A percentile compares a stretch with the other conserved stretches of the same genome.
Evolutionary conservation across 495 filamentous ascomycete genomes (phyloP).

Genomic region (Penicillium subrubescens): DNA sequence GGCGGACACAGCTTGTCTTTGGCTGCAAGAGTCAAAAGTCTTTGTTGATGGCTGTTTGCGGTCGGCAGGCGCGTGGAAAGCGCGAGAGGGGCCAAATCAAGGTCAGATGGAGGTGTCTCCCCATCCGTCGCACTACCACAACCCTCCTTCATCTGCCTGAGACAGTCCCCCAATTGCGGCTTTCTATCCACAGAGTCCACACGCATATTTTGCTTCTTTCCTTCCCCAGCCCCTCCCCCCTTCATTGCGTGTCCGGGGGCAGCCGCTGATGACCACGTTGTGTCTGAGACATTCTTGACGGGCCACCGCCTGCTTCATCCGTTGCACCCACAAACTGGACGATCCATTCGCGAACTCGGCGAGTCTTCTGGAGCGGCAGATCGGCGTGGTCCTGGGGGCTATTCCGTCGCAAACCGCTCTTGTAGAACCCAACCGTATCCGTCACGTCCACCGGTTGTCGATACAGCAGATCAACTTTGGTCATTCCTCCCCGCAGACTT

Average conservation of each 20-base stretch:
- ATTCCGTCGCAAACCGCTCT: constrained; percentile 13
- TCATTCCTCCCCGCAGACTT: constrained; percentile 68
- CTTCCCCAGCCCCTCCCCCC: constrained; percentile 6
- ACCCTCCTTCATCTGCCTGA: constrained; percentile 13
- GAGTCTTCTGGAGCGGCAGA: constrained; percentile 62
- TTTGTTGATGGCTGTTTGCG: constrained; percentile 15
- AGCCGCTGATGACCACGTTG: constrained; percentile 39
- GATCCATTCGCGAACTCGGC: constrained; percentile 74
- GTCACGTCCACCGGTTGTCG: constrained; percentile 42
- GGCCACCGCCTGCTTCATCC: constrained; percentile 42
- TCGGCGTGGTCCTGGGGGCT: constrained; percentile 35
- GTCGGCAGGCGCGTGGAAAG: constrained; percentile 7
- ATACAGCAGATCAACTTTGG: constrained; percentile 70
- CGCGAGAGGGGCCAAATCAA: not conserved
- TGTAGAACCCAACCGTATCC: constrained; percentile 44
- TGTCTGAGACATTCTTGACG: constrained; percentile 27
- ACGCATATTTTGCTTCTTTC: not conserved
- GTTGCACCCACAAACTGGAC: constrained; percentile 64
- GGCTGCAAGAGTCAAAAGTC: not conserved
- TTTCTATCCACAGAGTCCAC: not conserved
- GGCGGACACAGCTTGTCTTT: not conserved
- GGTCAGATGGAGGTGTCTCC: constrained; percentile 9
- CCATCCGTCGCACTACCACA: constrained; percentile 16
- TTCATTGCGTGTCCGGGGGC: constrained; percentile 54
- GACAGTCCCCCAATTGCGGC: constrained; percentile 13